Conservation (phyloP, 495 filamentous ascomycete species). For the Xylaria telfairii region DNA sequence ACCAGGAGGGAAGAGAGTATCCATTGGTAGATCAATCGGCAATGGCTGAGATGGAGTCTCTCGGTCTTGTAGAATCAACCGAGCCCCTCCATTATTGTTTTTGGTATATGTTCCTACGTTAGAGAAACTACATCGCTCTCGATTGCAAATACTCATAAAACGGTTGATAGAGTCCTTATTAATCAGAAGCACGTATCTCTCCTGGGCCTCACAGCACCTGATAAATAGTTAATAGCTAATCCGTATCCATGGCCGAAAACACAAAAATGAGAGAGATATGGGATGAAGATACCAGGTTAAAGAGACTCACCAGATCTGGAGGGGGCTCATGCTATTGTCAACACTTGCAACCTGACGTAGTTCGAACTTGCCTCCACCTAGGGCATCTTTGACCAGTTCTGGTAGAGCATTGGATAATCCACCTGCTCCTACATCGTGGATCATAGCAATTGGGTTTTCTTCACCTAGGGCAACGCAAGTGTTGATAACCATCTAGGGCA, state of each 20-base stretch:
- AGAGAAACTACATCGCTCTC: conserved; percentile 93
- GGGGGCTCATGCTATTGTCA: conserved; percentile 87
- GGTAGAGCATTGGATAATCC: conserved; percentile 93
- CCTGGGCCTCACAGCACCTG: conserved; percentile 89
- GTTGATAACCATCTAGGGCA: conserved; percentile 73
- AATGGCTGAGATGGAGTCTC: conserved; percentile 72
- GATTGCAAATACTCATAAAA: conserved; percentile 79
- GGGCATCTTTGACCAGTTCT: conserved; percentile 90
- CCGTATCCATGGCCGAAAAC: not conserved
- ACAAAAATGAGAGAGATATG: not conserved
- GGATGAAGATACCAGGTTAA: not conserved
- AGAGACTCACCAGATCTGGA: conserved; percentile 77
- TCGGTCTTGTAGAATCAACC: conserved; percentile 79
- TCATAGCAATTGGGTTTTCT: conserved; percentile 88
- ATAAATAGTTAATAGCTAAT: conserved; percentile 10
- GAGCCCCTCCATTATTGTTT: conserved; percentile 65
- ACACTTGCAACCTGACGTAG: conserved; percentile 89
- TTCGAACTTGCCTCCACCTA: conserved; percentile 87
- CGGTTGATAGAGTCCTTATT: conserved; percentile 77
- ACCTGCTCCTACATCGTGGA: conserved; percentile 96
- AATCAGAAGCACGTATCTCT: conserved; percentile 89
- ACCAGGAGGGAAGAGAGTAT: conserved; percentile 88
- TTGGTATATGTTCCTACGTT: conserved; percentile 81
- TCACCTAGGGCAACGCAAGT: conserved; percentile 83
- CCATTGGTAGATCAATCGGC: conserved; percentile 91